These are phyloP conservation scores for Phytophthora litchii DNA, from an alignment of 352 stramenopile genomes.

Conservation along the genomic window DNA sequence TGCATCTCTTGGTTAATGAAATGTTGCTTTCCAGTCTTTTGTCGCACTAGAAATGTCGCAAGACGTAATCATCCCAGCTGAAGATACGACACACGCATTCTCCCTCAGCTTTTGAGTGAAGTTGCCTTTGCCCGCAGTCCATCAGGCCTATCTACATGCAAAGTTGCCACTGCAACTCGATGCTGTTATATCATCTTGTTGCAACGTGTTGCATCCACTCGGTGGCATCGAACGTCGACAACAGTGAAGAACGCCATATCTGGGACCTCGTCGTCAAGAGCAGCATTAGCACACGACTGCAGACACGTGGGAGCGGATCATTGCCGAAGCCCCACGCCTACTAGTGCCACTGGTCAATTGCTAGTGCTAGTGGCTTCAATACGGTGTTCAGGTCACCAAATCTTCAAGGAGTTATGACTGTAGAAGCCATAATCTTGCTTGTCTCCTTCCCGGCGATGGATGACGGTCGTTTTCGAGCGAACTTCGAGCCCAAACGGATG, in stretches of 20 bases:
- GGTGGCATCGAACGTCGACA: neutral
- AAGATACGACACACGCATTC: constrained; percentile 6
- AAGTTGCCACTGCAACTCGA: neutral
- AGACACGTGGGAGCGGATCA: neutral
- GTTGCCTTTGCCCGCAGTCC: neutral
- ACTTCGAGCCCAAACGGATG: neutral
- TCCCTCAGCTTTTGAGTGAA: neutral
- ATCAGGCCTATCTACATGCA: no score
- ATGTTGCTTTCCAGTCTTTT: constrained; percentile 8
- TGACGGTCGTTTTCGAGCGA: neutral
- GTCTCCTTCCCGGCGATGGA: neutral
- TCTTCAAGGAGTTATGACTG: constrained; percentile 16
- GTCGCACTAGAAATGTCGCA: constrained; percentile 7
- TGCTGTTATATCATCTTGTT: neutral
- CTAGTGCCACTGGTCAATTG: no score
- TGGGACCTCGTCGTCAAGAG: neutral
- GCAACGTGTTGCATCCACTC: neutral
- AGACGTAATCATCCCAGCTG: constrained; percentile 13
- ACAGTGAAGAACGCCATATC: neutral
- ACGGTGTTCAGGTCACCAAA: constrained; percentile 13
- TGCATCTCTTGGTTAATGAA: no score
- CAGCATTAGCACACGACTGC: neutral
- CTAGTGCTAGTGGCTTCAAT: constrained; percentile 7
- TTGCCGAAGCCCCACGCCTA: no score
- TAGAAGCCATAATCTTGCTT: constrained; percentile 17